Conservation (phyloP, 2,329 filamentous ascomycete genomes). For the Epichloe gansuensis region DNA sequence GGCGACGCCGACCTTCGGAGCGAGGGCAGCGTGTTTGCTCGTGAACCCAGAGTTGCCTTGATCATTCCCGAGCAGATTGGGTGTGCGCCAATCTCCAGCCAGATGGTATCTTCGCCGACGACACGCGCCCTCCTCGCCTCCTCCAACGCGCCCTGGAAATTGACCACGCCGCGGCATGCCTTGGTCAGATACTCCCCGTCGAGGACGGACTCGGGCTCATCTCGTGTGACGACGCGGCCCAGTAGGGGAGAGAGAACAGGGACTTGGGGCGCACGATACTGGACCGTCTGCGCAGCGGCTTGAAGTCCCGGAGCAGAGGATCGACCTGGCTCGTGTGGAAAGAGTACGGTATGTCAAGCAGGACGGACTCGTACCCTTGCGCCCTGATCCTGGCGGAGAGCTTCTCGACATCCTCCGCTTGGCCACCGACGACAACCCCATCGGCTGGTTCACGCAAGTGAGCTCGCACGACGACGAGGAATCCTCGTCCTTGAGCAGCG, state of each 20-base stretch:
- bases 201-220: slow-evolving; percentile 26
- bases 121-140: slow-evolving; percentile 33
- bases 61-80: slow-evolving; percentile 51
- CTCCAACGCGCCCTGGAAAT: slow-evolving; percentile 47
- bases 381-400: neutral
- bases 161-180: slow-evolving; percentile 49
- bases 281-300: neutral
- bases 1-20: slow-evolving; percentile 30
- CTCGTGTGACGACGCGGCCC: slow-evolving; percentile 14
- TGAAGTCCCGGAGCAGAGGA: slow-evolving; percentile 35
- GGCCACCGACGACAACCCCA: slow-evolving; percentile 17
- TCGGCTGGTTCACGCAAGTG: slow-evolving; percentile 50
- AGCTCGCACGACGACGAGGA: slow-evolving; percentile 10
- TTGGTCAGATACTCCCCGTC: slow-evolving; percentile 23
- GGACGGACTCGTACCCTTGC: slow-evolving; percentile 16
- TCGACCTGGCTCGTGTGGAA: slow-evolving; percentile 24
- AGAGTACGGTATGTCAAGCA: slow-evolving; percentile 20
- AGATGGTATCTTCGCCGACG: slow-evolving; percentile 45
- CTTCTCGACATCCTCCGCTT: neutral
- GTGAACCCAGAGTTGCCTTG: slow-evolving; percentile 40
- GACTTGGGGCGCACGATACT: slow-evolving; percentile 4
- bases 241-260: slow-evolving; percentile 30
- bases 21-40: slow-evolving; percentile 45
- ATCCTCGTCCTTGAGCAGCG: slow-evolving; percentile 6
- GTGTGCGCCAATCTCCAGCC: slow-evolving; percentile 57